phyloP scores from a whole-genome alignment of 768 basidiomycete genomes.

The Psilocybe sp. region DNA sequence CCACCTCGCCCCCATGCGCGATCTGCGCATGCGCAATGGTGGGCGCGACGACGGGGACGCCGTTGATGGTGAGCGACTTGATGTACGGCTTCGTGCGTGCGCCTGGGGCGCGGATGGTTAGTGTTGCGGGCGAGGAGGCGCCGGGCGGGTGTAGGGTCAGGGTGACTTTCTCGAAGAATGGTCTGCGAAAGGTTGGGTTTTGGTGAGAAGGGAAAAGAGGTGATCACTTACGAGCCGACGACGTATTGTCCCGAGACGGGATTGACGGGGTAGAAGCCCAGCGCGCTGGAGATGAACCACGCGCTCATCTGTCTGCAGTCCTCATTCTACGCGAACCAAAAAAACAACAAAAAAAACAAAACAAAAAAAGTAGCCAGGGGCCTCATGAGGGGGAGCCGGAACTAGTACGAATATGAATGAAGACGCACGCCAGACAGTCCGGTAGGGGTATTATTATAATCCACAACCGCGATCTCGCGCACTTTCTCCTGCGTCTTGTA shows the following conservation, averaged over 20 bases:
- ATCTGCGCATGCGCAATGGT: conserved; percentile 63
- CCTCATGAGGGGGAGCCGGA: no score
- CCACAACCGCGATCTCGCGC: conserved; percentile 54
- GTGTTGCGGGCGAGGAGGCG: conserved; percentile 14
- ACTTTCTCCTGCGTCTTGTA: conserved; percentile 71
- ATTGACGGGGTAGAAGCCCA: conserved; percentile 86
- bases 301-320: conserved; percentile 92
- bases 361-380: no score
- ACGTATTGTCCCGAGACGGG: conserved; percentile 76
- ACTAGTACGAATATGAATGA: background rate
- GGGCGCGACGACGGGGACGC: conserved; percentile 36
- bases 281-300: conserved; percentile 80
- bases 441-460: conserved; percentile 67
- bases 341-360: no score
- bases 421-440: conserved; percentile 71
- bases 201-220: background rate
- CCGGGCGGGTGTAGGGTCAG: conserved; percentile 47
- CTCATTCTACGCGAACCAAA: conserved; percentile 55
- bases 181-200: conserved; percentile 23
- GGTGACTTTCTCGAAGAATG: conserved; percentile 50
- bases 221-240: conserved; percentile 59
- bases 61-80: conserved; percentile 57
- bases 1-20: conserved; percentile 50
- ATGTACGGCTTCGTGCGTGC: conserved; percentile 62
- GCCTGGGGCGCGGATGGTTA: conserved; percentile 55